Percentiles rank a stretch among this genome's conserved stretches.
Evolutionary conservation across 306 rosid species (phyloP).

Genomic region (Trichosanthes truncata): DNA sequence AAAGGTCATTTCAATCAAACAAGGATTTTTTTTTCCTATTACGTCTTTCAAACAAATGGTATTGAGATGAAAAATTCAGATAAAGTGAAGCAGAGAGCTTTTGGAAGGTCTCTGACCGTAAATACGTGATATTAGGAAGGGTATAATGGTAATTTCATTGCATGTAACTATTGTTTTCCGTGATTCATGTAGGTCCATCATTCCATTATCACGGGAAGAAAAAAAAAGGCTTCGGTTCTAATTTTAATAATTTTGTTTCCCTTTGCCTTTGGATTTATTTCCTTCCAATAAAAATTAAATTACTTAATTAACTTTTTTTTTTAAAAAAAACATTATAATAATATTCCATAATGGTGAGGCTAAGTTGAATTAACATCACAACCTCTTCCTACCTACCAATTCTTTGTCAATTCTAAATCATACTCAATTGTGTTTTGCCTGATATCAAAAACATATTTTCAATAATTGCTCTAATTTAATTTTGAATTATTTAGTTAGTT

Average conservation of each 20-base stretch:
- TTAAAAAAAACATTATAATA: neutral
- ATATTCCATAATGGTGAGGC: neutral
- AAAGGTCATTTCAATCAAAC: neutral
- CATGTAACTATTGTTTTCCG: constrained; percentile 8
- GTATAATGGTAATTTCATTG: neutral
- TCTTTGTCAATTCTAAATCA: neutral
- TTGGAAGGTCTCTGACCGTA: neutral
- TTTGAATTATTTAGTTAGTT: neutral
- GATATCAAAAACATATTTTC: neutral
- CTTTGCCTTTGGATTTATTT: neutral
- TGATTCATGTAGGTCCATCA: constrained; percentile 9
- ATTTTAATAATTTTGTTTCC: neutral
- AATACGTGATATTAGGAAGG: neutral
- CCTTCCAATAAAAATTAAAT: neutral
- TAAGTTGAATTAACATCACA: neutral
- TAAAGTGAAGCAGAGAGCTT: neutral
- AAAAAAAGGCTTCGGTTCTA: neutral
- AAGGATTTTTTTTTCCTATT: neutral
- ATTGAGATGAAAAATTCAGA: neutral
- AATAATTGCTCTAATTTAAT: neutral
- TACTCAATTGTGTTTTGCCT: neutral
- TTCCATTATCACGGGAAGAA: constrained; percentile 8
- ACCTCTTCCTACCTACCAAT: neutral
- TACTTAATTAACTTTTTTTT: neutral
- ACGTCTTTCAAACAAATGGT: neutral